phyloP scores from a whole-genome alignment of 352 stramenopile genomes.

The Phytophthora citrophthora region DNA sequence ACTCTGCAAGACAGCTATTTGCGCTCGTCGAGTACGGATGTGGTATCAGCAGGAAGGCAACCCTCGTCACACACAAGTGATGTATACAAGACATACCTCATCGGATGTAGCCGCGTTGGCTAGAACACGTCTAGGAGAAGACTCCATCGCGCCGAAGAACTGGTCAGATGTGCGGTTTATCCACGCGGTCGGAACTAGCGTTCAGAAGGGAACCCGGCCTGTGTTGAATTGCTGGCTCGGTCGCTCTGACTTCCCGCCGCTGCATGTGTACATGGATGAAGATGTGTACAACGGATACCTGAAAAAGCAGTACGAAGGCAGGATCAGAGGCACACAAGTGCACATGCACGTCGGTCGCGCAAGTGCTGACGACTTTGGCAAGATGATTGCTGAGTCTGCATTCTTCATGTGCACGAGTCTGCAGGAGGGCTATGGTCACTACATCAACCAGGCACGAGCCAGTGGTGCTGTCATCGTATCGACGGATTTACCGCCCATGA shows the following conservation, averaged over 20 bases:
- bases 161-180: slow-evolving; percentile 53
- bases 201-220: slow-evolving; percentile 56
- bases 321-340: slow-evolving; percentile 32
- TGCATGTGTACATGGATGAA: slow-evolving; percentile 63
- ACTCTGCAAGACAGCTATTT: slow-evolving; percentile 66
- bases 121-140: slow-evolving; percentile 31
- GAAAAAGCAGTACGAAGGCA: slow-evolving; percentile 37
- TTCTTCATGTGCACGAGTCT: slow-evolving; percentile 70
- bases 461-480: slow-evolving; percentile 54
- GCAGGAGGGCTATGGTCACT: slow-evolving; percentile 72
- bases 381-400: slow-evolving; percentile 54
- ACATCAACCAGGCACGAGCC: slow-evolving; percentile 75
- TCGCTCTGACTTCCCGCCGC: slow-evolving; percentile 49
- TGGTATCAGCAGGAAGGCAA: slow-evolving; percentile 70
- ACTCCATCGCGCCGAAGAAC: slow-evolving; percentile 47
- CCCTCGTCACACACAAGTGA: slow-evolving; percentile 48
- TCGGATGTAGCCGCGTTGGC: slow-evolving; percentile 55
- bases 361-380: slow-evolving; percentile 47
- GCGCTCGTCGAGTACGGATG: slow-evolving; percentile 42
- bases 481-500: slow-evolving; percentile 66
- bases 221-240: slow-evolving; percentile 68
- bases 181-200: slow-evolving; percentile 58
- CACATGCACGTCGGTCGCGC: slow-evolving; percentile 48
- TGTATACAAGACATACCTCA: slow-evolving; percentile 67
- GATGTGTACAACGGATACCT: slow-evolving; percentile 41